Evolutionary conservation across 805 yeast genomes (phyloP), one percentile per base, ranked within the genome.

Genomic region (Candida nonsorbophila): DNA sequence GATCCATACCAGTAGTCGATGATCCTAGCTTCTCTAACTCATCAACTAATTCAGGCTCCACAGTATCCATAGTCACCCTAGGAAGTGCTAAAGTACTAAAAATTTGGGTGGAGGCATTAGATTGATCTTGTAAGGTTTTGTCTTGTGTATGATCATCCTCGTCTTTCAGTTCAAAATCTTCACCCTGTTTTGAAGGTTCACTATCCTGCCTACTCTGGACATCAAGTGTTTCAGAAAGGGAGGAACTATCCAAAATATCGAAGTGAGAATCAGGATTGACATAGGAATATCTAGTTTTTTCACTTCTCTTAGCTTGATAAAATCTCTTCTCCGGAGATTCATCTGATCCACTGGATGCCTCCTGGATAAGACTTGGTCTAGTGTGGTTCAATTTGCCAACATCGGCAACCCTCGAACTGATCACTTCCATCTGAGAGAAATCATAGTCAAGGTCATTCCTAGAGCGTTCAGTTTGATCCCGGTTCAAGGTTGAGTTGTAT

Each of bases 51-150:
- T n/a, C n/a, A n/a, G n/a, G n/a, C n/a, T n/a, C n/a, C n/a, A n/a
- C n/a, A n/a, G n/a, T n/a, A n/a, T n/a, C n/a, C n/a, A n/a, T n/a
- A n/a, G n/a, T n/a, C n/a, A n/a, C n/a, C n/a, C n/a, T n/a, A n/a
- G n/a, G n/a, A n/a, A n/a, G n/a, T n/a, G n/a, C n/a, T n/a, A 22
- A 37, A 6, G 55, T 43, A 30, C 60, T 56, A 37, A 56, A 57
- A 5, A 55, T 51, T 29, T 54, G 54, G 3, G 57, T 55, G 3
- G 62, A 55, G 1, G 47, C 48, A 22, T 44, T 34, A 2, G 55
- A 47, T 26, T 36, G 42, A n/a, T n/a, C n/a, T n/a, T n/a, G n/a
- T n/a, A n/a, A n/a, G n/a, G 20, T 18, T 18, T 18, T 18, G 9
- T 27, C 30, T 20, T 31, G 29, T 8, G 34, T 31, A 10, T 27